Base-by-base conservation (phyloP, 2,329 filamentous ascomycete genomes). In the Pleurostoma richardsiae region DNA sequence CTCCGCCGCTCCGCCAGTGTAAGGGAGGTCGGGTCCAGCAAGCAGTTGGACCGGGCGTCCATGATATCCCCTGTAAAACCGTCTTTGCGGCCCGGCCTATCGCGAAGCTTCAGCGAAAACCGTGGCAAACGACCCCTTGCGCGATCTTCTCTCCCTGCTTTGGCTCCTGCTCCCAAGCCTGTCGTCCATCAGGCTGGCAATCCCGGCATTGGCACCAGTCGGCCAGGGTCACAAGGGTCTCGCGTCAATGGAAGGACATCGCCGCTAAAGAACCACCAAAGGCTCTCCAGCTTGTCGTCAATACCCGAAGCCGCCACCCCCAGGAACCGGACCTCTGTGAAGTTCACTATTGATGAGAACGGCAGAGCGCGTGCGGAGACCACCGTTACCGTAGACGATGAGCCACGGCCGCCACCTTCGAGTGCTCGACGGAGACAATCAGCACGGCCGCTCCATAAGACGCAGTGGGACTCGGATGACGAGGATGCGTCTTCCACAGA, bases 341-440 rank as follows among this genome's bases (percentile, higher is more conserved):
- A 77, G 54, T 82, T 85, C 51, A 81, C 73, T 11, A 83, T 85
- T 50, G 81, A 84, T 55, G 70, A 77, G n/a, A 74, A 75, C 45
- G 82, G 82, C 27, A 72, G 79, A 46, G 79, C 79, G 10, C 70
- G 74, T 30, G 76, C 79, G 6, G 77, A 81, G 52, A 76, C 75
- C 1, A 75, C 73, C 1, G 60, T 72, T 1, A 56, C 73, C 7
- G 64, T 67, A 19, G 64, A 68, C 6, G 63, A 67, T 50, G 54
- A 59, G 53, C 29, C 42, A 10, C 47, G 47, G 19, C 39, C 40
- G 3, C 40, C 50, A 4, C 44, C 49, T 10, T 44, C 53, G 28
- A 53, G 52, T 10, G 40, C 52, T 40, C 45, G 48, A 8, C 56
- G 56, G 40, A 45, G 56, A 26, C 52, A 56, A 41, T 55, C 53